Evolutionary conservation across 2,329 filamentous ascomycete species (phyloP).

Genomic region (Neonectria ditissima): DNA sequence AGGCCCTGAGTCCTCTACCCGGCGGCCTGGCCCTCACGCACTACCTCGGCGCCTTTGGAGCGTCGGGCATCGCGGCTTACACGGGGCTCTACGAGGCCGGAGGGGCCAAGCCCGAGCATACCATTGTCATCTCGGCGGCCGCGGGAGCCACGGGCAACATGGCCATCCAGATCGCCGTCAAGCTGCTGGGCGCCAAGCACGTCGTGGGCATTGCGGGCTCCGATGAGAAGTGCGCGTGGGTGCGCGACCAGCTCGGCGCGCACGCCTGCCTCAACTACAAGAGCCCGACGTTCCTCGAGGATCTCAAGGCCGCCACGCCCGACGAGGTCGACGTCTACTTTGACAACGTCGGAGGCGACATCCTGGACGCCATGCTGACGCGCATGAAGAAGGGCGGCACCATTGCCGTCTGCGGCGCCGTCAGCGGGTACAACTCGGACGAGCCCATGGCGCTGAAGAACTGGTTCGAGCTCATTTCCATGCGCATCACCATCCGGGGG

Average conservation of each 20-base stretch:
- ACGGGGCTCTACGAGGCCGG: constrained; percentile 41
- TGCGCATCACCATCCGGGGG: constrained; percentile 41
- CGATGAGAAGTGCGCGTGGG: constrained; percentile 47
- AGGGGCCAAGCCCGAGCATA: constrained; percentile 44
- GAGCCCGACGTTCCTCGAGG: constrained; percentile 45
- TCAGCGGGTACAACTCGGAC: constrained; percentile 44
- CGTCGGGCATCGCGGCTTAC: constrained; percentile 44
- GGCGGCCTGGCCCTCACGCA: constrained; percentile 41
- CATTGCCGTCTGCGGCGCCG: constrained; percentile 45
- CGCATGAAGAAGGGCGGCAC: constrained; percentile 44
- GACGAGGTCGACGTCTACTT: constrained; percentile 47
- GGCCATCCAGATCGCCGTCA: constrained; percentile 46
- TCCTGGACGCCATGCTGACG: constrained; percentile 45
- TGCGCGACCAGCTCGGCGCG: constrained; percentile 42
- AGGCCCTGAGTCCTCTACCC: constrained; percentile 42
- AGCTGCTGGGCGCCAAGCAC: constrained; percentile 45
- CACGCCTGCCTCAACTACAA: constrained; percentile 48
- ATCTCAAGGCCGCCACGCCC: constrained; percentile 43
- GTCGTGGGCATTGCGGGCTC: constrained; percentile 46
- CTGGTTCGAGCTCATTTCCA: constrained; percentile 47
- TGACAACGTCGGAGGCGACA: constrained; percentile 45
- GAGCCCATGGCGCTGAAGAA: constrained; percentile 45
- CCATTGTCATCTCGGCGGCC: constrained; percentile 46
- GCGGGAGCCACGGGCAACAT: constrained; percentile 47
- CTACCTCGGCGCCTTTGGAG: constrained; percentile 47